These are phyloP conservation scores for Boletus nobilissimus DNA, from an alignment of 1,284 basidiomycete species.

Conservation along the genomic window DNA sequence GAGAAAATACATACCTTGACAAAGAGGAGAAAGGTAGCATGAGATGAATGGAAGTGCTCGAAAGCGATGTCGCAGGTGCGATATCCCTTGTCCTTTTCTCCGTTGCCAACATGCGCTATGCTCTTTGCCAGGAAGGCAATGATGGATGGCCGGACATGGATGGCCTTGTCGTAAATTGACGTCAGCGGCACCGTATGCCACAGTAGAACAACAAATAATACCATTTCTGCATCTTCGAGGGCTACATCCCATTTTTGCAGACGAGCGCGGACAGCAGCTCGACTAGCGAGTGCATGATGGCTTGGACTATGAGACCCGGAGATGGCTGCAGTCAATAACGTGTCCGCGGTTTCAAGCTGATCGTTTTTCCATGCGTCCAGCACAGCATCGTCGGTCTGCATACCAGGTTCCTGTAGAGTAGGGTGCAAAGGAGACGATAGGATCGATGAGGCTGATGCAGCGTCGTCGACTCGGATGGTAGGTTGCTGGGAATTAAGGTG, in stretches of 20 bases:
- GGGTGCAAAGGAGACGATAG: background rate
- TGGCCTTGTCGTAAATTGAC: background rate
- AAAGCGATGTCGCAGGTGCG: background rate
- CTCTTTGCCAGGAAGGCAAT: background rate
- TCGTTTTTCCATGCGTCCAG: background rate
- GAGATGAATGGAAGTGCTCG: background rate
- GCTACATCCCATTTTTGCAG: background rate
- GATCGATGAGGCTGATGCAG: too few relatives aligned
- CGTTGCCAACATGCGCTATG: background rate
- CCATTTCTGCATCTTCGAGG: background rate
- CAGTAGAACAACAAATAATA: background rate
- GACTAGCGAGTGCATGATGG: background rate
- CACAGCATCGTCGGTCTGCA: background rate
- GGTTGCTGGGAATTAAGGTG: too few relatives aligned
- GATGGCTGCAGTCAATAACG: background rate
- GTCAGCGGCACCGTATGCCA: background rate
- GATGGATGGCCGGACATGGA: background rate
- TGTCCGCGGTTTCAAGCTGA: background rate
- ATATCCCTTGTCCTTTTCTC: background rate
- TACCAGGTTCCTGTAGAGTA: background rate
- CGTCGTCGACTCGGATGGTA: too few relatives aligned
- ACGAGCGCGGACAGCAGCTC: background rate
- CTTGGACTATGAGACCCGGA: background rate
- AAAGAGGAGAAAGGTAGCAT: background rate
- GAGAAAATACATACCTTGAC: background rate